Base-by-base conservation (phyloP, 2,329 filamentous ascomycete genomes). In the Zymoseptoria pseudotritici region DNA sequence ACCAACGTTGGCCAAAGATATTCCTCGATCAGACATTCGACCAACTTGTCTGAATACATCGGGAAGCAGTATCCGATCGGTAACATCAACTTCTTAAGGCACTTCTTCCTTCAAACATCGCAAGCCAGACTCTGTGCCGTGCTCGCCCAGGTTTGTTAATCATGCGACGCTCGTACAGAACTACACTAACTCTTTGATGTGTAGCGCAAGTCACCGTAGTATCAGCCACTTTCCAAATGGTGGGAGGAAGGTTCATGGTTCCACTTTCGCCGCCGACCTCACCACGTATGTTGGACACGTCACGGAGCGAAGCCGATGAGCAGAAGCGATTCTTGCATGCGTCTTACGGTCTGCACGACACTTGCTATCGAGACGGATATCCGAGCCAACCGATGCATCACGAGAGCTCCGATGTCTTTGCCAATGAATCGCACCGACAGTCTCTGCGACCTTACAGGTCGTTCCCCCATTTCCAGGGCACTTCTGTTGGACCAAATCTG, bases 191-290 rank as follows among this genome's bases (percentile, higher is more conserved):
- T 29, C 19, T 36, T 55, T 20, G 4, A 55, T 19, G 53, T 20
- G 19, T 29, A 29, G 53, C 21, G 22, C 53, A 36, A 46, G 36
- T n/a, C 17, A 46, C 36, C 36, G 13, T 46, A n/a, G 36, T 46
- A 46, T 46, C 36, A 46, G 36, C 36, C 36, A 46, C 36, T 46
- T 29, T 29, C 60, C 66, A 66, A 69, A 70, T 70, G 68, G 61
- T 78, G 71, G 72, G 76, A 72, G 74, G 74, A 73, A 76, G 72
- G 70, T 73, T 74, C 66, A 73, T 75, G 70, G 75, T 77, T 70
- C 77, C 76, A 67, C 70, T 79, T 67, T 80, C 78, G 71, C 78
- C 78, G 66, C 78, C 78, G 61, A 78, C 71, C 64, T 80, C 78
- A 71, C 78, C 78, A 72, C 78, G 75, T 70, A 79, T 79, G 77